Base-by-base conservation (phyloP, 1,139 yeast species). In the Meyerozyma elateridarum region DNA sequence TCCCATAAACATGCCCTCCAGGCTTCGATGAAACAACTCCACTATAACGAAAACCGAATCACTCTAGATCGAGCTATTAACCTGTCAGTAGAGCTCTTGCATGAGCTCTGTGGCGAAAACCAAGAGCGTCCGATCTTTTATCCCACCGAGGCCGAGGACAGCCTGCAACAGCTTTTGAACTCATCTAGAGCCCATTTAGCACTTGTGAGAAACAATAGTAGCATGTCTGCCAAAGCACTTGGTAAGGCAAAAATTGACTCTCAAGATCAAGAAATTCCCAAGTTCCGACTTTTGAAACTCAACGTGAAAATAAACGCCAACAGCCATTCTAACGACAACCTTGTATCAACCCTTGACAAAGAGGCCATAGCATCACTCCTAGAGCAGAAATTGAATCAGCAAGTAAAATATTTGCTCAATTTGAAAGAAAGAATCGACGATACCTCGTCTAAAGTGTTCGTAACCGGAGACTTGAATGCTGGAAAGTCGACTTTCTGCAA, bases 401-500 rank as follows among this genome's bases (percentile, higher is more conserved):
- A 83, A 15, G 60, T 76, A 14, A 76, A 76, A 43, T 96, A 89
- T 50, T 61, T 91, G 35, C 52, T 62, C n/a, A 78, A 88, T 18
- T 64, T 93, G 40, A 77, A 78, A 39, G 93, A 81, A 32, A 72
- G 99, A 45, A 82, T 93, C 18, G 94, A 85, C 46, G 96, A 93
- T 48, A 87, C 93, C 0, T 73, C 93, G 0, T 89, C 97, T 2
- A 91, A 89, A 49, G 97, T 93, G 1, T 78, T 93, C 46, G 89
- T 93, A 22, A 93, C 98, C 2, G 99, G 99, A 30, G 99, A 93
- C 56, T 72, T 93, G 46, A 93, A 93, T 55, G 85, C 98, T 0
- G 99, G 99, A 4, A 93, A 93, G 52, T 87, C 96, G 1, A 85
- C 96, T 1, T 87, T 93, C 47, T 93, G 98, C 58, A 93, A 93